Base-by-base conservation (phyloP, 1,284 basidiomycete genomes). In the Malassezia furfur region DNA sequence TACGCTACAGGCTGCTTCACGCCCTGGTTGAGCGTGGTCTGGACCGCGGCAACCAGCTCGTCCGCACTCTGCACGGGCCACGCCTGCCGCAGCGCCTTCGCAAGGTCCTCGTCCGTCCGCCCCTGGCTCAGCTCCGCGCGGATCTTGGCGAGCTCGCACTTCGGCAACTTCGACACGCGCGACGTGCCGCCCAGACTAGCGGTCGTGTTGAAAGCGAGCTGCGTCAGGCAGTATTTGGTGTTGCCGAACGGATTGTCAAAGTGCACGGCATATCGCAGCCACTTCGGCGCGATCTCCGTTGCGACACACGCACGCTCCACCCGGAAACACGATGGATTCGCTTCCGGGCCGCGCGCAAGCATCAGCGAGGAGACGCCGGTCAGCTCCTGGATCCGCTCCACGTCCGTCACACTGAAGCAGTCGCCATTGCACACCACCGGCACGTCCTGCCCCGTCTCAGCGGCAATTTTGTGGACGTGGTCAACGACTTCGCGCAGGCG, bases 351-450 rank as follows among this genome's bases (percentile, higher is more conserved):
- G 12, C 91, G 85, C 7, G 93, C 94, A 40, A 98, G 86, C 93
- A 98, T 98, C 31, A 89, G 84, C 0, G 88, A 89, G 62, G 86
- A 83, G n/a, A 88, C 89, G 21, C 86, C 87, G 1, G 67, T 72
- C 2, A 52, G 75, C 54, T 80, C 78, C 56, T 85, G 82, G 56
- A 94, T 82, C 41, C 83, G 79, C 54, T 83, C 82, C 48, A 86
- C 86, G 67, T 93, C 90, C 56, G 84, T 80, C 72, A 81, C 85
- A 1, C 84, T 85, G 50, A 82, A 79, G 62, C 89, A 93, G 75
- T 99, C 93, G 0, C 94, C 94, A 75, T 99, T 99, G 76, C 88
- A 88, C 34, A 91, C 81, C 12, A 98, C 84, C 1, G 91, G 85
- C 21, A 96, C 14, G 83, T 84, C 50, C 72, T 68, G 56, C 63